A percentile compares a stretch with the other conserved stretches of the same genome.
These are phyloP conservation scores for Tetrapisispora taiwanensis DNA, from an alignment of 805 yeast genomes.

Conservation along the genomic window DNA sequence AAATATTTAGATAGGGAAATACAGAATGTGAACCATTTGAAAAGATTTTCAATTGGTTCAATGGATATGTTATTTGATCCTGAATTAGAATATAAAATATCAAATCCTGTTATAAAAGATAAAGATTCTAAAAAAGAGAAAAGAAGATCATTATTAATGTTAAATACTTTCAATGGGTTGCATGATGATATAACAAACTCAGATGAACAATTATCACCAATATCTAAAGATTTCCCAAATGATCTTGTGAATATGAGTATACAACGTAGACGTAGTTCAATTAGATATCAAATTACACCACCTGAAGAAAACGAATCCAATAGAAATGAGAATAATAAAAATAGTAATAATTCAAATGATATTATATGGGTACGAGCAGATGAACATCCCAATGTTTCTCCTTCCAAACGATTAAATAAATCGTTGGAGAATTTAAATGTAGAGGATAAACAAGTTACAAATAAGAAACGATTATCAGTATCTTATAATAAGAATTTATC, in stretches of 20 bases:
- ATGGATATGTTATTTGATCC: constrained; percentile 51
- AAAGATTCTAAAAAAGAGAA: not conserved
- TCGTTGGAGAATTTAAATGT: not conserved
- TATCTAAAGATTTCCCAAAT: not conserved
- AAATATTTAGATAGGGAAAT: constrained; percentile 68
- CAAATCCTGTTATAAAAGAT: not conserved
- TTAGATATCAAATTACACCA: not conserved
- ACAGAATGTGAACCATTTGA: constrained; percentile 61
- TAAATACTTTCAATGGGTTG: not conserved
- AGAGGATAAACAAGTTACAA: constrained; percentile 7
- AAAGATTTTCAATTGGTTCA: constrained; percentile 60
- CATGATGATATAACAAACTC: not conserved
- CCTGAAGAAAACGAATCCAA: not conserved
- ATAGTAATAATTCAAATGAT: constrained; percentile 30
- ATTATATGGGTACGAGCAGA: constrained; percentile 93
- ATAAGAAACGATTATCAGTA: constrained; percentile 21
- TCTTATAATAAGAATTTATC: constrained; percentile 13
- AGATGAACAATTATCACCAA: not conserved
- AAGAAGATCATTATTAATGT: not conserved
- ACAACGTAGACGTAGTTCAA: not conserved
- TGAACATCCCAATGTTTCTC: constrained; percentile 90
- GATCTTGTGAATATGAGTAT: not conserved
- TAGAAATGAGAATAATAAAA: not conserved
- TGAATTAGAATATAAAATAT: constrained; percentile 41
- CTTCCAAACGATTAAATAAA: constrained; percentile 57